Evolutionary conservation across 2,329 filamentous ascomycete genomes (phyloP).

Genomic region (Daldinia sp.): DNA sequence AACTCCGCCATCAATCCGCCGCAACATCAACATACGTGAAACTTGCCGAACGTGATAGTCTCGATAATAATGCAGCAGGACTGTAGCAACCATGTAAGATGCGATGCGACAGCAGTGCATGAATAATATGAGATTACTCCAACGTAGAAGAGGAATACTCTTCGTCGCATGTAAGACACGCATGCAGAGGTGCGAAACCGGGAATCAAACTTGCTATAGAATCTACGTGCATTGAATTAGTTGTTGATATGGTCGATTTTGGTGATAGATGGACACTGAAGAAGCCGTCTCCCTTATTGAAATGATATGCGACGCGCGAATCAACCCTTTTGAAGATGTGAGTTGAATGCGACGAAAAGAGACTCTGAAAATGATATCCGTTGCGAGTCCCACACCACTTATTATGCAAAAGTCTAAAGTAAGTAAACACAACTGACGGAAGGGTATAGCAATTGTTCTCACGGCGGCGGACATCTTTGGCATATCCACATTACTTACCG

Average conservation of each 20-base stretch:
- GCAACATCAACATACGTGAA: conserved; percentile 33
- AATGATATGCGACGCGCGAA: background rate
- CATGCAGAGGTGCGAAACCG: conserved; percentile 20
- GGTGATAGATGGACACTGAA: background rate
- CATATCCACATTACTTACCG: conserved; percentile 6
- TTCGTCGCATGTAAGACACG: conserved; percentile 21
- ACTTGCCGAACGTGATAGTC: conserved; percentile 27
- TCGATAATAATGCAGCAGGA: conserved; percentile 12
- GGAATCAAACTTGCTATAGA: conserved; percentile 3
- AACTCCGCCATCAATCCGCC: conserved; percentile 10
- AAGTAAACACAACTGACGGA: too few species aligned
- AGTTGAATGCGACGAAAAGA: background rate
- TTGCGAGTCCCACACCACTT: conserved; percentile 3
- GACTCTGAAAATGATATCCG: background rate
- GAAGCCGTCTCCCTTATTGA: background rate
- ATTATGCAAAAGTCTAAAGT: background rate
- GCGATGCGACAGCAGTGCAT: conserved; percentile 9
- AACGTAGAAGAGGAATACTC: conserved; percentile 15
- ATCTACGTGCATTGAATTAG: background rate
- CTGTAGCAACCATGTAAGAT: conserved; percentile 25
- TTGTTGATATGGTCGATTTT: background rate
- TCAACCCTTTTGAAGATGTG: background rate
- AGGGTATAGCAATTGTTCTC: conserved; percentile 9
- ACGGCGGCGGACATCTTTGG: conserved; percentile 8
- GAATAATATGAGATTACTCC: conserved; percentile 20